phyloP scores from a whole-genome alignment of 257 asterid genomes.

The Fraxinus pennsylvanica region DNA sequence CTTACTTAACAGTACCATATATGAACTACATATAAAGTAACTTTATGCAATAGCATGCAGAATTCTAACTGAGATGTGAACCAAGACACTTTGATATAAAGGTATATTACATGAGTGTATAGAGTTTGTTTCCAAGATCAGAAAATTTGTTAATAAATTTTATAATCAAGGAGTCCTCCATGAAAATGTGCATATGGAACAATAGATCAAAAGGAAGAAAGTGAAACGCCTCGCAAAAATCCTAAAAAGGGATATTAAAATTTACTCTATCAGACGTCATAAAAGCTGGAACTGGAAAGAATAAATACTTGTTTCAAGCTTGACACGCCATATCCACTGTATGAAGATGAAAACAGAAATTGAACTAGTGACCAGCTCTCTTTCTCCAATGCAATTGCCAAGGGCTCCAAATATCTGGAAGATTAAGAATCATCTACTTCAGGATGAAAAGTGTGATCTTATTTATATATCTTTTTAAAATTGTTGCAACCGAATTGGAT shows the following conservation, averaged over 20 bases:
- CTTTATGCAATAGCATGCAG: not conserved
- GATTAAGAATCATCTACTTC: slow-evolving; percentile 21
- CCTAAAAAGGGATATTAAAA: slow-evolving; percentile 4
- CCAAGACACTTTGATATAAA: not conserved
- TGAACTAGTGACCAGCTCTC: slow-evolving; percentile 96
- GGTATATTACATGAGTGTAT: not conserved
- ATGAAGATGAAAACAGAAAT: slow-evolving; percentile 87
- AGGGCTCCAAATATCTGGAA: slow-evolving; percentile 85
- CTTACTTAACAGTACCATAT: slow-evolving; percentile 8
- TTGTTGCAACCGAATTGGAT: not conserved
- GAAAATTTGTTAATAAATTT: not conserved
- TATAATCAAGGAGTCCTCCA: not conserved
- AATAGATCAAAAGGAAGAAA: slow-evolving; percentile 3
- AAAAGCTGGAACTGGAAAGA: slow-evolving; percentile 15
- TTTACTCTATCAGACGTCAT: slow-evolving; percentile 13
- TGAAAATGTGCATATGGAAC: slow-evolving; percentile 1
- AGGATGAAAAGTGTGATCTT: slow-evolving; percentile 20
- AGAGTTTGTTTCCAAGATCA: not conserved
- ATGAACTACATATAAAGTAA: not conserved
- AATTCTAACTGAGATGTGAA: not conserved
- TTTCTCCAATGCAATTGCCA: slow-evolving; percentile 86
- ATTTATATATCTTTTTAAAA: not conserved
- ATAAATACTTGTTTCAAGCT: slow-evolving; percentile 81
- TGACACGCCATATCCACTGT: slow-evolving; percentile 90
- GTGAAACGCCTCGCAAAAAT: slow-evolving; percentile 2